Evolutionary conservation across 805 yeast species (phyloP).

Genomic region (Saturnispora saitoi): DNA sequence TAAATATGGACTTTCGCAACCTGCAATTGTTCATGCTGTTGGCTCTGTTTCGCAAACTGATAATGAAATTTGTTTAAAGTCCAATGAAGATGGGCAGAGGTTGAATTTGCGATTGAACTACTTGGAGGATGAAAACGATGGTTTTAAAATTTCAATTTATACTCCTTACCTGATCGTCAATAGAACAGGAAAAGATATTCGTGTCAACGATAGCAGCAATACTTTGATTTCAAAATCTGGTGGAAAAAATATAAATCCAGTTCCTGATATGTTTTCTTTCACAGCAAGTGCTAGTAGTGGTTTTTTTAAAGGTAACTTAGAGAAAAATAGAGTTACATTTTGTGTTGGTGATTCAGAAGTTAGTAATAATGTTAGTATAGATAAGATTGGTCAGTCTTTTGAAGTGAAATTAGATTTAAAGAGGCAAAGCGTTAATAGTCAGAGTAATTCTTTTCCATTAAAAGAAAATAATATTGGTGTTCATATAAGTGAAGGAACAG

Average conservation of each 20-base stretch:
- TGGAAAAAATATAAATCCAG: constrained; percentile 26
- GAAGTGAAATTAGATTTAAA: constrained; percentile 42
- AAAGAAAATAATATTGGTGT: constrained; percentile 69
- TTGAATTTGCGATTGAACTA: constrained; percentile 61
- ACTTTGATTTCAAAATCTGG: constrained; percentile 33
- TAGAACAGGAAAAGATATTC: constrained; percentile 61
- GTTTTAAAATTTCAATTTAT: constrained; percentile 60
- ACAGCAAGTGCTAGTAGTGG: constrained; percentile 34
- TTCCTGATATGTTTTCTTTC: constrained; percentile 83
- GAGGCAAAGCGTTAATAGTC: constrained; percentile 30
- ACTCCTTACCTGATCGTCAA: constrained; percentile 82
- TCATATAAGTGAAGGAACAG: constrained; percentile 72
- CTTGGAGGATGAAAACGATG: constrained; percentile 42
- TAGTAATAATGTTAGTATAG: constrained; percentile 73
- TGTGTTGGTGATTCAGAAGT: constrained; percentile 60
- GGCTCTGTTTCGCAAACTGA: constrained; percentile 18
- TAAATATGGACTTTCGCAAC: constrained; percentile 58
- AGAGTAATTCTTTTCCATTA: neutral
- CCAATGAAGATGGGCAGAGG: constrained; percentile 57
- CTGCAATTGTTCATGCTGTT: constrained; percentile 64
- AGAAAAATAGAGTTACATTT: constrained; percentile 57
- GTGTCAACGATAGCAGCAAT: constrained; percentile 48
- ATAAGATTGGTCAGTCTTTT: constrained; percentile 77
- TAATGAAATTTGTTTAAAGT: constrained; percentile 38
- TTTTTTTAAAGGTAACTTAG: constrained; percentile 26